Evolutionary conservation across 768 basidiomycete genomes (phyloP).

Genomic region (Cystofilobasidium capitatum): DNA sequence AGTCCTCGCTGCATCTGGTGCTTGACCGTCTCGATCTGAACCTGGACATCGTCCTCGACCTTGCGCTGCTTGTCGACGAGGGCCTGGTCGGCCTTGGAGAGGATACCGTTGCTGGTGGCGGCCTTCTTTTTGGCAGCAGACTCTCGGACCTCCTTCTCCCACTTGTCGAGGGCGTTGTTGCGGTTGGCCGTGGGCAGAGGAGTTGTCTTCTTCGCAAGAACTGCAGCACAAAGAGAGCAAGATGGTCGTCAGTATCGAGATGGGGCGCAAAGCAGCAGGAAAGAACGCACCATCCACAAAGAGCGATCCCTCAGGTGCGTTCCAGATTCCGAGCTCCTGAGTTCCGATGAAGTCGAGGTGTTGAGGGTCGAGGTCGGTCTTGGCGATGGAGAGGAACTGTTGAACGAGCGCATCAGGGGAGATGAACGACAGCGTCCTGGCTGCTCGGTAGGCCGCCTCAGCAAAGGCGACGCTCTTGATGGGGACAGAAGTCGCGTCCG

Average conservation of each 20-base stretch:
- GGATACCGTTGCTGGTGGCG: constrained; percentile 42
- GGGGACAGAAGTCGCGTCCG: constrained; percentile 1
- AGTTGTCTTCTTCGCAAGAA: constrained; percentile 52
- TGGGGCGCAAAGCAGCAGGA: constrained; percentile 5
- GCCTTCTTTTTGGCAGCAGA: constrained; percentile 69
- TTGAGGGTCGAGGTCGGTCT: constrained; percentile 53
- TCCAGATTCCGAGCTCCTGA: constrained; percentile 72
- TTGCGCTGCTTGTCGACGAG: constrained; percentile 74
- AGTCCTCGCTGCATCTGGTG: constrained; percentile 57
- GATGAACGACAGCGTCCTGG: constrained; percentile 70
- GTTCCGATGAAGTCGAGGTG: constrained; percentile 57
- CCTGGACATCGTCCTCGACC: constrained; percentile 63
- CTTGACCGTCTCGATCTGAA: constrained; percentile 51
- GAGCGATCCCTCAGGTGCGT: constrained; percentile 67
- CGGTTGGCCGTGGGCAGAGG: constrained; percentile 55
- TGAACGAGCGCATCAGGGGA: constrained; percentile 60
- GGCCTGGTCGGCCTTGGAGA: constrained; percentile 77
- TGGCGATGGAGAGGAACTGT: constrained; percentile 57
- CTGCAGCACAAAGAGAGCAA: constrained; percentile 40
- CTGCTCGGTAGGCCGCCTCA: constrained; percentile 59
- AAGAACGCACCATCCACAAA: constrained; percentile 63
- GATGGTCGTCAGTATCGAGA: background rate
- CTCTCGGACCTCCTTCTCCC: constrained; percentile 89
- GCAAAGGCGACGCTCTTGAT: constrained; percentile 29
- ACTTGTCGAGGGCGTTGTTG: constrained; percentile 79